Base-by-base conservation (phyloP, 2,329 filamentous ascomycete species). In the Fusarium proliferatum region DNA sequence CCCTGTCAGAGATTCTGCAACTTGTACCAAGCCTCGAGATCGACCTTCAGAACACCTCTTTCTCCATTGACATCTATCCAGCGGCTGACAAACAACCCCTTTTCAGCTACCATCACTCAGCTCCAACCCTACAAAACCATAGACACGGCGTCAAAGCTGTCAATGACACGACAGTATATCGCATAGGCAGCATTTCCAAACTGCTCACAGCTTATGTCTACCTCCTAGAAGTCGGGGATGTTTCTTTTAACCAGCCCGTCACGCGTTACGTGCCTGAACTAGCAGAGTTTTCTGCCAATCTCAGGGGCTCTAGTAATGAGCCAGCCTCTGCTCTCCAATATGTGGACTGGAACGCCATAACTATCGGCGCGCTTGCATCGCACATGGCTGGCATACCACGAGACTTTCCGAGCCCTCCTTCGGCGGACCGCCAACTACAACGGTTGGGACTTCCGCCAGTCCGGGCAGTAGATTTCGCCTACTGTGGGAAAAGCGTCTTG, bases 151-250 rank as follows among this genome's bases (percentile, higher is more conserved):
- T 36, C 19, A 43, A n/a, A 6, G 8, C 15, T 6, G 34, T 69
- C 1, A 15, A 69, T 16, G 53, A 68, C 12, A 11, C 63, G 3
- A 45, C 67, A 0, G 13, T 60, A 2, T 69, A 69, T 6, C 67
- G 67, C 3, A 33, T 69, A 2, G 67, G 67, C 6, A 69, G 67
- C 26, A 38, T 69, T 5, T 64, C 65, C 0, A 69, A 69, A 5
- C 19, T 69, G 6, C 23, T 69, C 2, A 53, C 52, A 0, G 26
- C 57, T 2, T 60, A 60, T n/a, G 21, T 52, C 13, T 60, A 60
- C 16, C 57, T 52, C 0, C 34, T 60, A 0, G 57, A 60, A 1
- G 26, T 41, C 0, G 43, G 57, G 6, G 57, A 60, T 1, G 21
- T 21, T 21, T 51, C 57, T 0, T 60, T 60, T 16, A 60, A 60